These are phyloP conservation scores for Bimuria novae-zelandiae DNA, from an alignment of 2,329 filamentous ascomycete genomes.

Conservation along the genomic window DNA sequence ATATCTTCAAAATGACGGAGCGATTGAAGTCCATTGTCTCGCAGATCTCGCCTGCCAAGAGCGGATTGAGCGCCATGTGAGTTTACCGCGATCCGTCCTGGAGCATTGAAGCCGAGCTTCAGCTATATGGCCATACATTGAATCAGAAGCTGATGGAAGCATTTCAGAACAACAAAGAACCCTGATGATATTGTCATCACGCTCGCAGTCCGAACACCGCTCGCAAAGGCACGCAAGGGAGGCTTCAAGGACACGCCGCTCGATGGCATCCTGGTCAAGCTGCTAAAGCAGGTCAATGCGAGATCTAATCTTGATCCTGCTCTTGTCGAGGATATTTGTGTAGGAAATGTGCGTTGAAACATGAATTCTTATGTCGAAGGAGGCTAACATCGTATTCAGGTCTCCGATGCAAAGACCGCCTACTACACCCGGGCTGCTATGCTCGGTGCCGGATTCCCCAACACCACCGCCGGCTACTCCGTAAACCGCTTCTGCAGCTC, in stretches of 20 bases:
- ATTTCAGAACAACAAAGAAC: constrained; percentile 79
- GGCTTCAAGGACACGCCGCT: constrained; percentile 93
- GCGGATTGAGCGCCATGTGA: constrained; percentile 77
- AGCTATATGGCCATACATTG: background rate
- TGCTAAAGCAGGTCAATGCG: constrained; percentile 69
- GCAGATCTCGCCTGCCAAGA: constrained; percentile 77
- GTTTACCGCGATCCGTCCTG: constrained; percentile 38
- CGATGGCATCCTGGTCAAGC: constrained; percentile 82
- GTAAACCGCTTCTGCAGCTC: constrained; percentile 98
- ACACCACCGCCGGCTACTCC: constrained; percentile 79
- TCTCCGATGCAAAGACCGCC: constrained; percentile 81
- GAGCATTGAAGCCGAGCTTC: background rate
- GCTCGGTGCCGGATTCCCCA: constrained; percentile 90
- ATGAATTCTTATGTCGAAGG: background rate
- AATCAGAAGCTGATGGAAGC: constrained; percentile 6
- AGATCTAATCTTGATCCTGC: constrained; percentile 78
- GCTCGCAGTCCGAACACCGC: constrained; percentile 83
- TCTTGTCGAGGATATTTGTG: constrained; percentile 85
- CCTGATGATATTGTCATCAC: constrained; percentile 97
- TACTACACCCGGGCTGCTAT: constrained; percentile 90
- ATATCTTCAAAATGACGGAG: constrained; percentile 59
- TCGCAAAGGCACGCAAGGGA: constrained; percentile 87
- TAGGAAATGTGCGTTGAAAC: constrained; percentile 76
- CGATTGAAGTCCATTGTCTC: constrained; percentile 85
- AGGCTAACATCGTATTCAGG: constrained; percentile 54